Conservation (phyloP, 1,139 yeast genomes). For the Suhomyces ambrosiae region DNA sequence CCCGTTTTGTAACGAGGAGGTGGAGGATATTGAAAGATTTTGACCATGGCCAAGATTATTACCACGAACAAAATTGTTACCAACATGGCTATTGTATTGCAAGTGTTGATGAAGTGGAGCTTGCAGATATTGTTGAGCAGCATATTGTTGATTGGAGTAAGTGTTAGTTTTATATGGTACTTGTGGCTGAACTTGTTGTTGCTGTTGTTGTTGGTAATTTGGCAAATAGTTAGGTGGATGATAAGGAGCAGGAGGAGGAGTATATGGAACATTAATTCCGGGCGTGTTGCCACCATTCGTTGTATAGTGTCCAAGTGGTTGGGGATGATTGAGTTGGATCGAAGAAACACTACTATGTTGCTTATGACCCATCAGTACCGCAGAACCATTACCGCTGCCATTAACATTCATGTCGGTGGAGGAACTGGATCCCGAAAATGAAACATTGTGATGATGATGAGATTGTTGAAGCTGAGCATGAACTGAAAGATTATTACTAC, state of each 20-base stretch:
- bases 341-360: slow-evolving; percentile 15
- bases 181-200: slow-evolving; percentile 4
- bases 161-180: slow-evolving; percentile 1
- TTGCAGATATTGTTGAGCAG: slow-evolving; percentile 3
- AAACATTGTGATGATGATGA: slow-evolving; percentile 10
- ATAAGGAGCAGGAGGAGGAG: slow-evolving; percentile 9
- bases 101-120: slow-evolving; percentile 5
- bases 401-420: slow-evolving; percentile 6
- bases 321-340: slow-evolving; percentile 14
- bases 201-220: slow-evolving; percentile 6
- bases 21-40: slow-evolving; percentile 8
- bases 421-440: slow-evolving; percentile 8
- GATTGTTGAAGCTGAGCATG: slow-evolving; percentile 1
- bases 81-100: slow-evolving; percentile 2
- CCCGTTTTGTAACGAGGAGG: slow-evolving; percentile 6
- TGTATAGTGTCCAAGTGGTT: slow-evolving; percentile 13
- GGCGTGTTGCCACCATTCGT: slow-evolving; percentile 6
- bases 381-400: slow-evolving; percentile 8
- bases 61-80: slow-evolving; percentile 5
- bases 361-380: slow-evolving; percentile 5
- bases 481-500: slow-evolving; percentile 1
- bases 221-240: slow-evolving; percentile 5
- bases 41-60: slow-evolving; percentile 7
- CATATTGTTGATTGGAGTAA: slow-evolving; percentile 1
- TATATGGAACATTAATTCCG: slow-evolving; percentile 1